These are phyloP conservation scores for Saccharomycopsis sp. DNA, from an alignment of 805 yeast genomes.

Conservation along the genomic window DNA sequence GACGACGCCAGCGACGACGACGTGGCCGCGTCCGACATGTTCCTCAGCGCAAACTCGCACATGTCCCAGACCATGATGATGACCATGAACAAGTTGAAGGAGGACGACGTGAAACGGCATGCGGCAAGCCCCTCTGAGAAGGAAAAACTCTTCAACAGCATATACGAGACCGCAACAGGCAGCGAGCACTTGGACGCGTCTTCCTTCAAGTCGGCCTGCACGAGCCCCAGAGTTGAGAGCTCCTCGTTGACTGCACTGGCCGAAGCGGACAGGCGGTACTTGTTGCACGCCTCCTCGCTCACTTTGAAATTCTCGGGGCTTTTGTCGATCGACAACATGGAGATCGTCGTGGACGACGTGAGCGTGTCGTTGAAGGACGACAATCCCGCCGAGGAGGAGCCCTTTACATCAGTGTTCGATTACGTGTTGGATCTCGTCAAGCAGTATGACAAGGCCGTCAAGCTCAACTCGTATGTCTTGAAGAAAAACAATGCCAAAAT, in stretches of 20 bases:
- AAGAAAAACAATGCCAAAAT: conserved; percentile 1
- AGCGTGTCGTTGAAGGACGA: conserved; percentile 37
- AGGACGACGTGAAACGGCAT: conserved; percentile 4
- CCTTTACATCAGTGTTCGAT: conserved; percentile 9
- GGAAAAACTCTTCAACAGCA: conserved; percentile 15
- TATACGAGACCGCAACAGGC: conserved; percentile 18
- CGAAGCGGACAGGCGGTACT: conserved; percentile 4
- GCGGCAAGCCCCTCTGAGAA: conserved; percentile 6
- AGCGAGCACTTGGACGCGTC: background rate
- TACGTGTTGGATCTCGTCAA: conserved; percentile 5
- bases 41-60: conserved; percentile 19
- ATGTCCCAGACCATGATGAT: conserved; percentile 18
- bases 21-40: conserved; percentile 11
- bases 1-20: conserved; percentile 5
- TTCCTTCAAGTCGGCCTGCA: background rate
- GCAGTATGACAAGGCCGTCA: conserved; percentile 12
- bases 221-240: conserved; percentile 1
- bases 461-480: background rate
- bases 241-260: background rate
- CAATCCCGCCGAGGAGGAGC: background rate
- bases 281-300: conserved; percentile 5
- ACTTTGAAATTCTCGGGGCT: conserved; percentile 18
- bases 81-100: conserved; percentile 18
- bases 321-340: conserved; percentile 29
- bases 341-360: conserved; percentile 32